A percentile compares a stretch with the other conserved stretches of the same genome.
Evolutionary conservation across 2,329 filamentous ascomycete genomes (phyloP).

Genomic region (Daldinia sp.): DNA sequence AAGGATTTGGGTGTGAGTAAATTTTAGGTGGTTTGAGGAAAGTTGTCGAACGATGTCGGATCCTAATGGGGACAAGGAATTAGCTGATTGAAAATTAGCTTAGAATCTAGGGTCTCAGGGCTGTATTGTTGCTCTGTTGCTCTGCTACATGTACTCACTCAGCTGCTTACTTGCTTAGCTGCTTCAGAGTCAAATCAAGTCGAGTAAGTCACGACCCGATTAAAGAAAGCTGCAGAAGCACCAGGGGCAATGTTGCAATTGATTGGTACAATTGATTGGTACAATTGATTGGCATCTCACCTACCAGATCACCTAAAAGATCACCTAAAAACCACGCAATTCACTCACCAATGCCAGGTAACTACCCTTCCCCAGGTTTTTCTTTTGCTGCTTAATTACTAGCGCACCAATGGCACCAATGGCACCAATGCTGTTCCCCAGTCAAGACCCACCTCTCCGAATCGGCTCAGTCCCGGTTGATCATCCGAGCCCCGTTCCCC

Average conservation of each 20-base stretch:
- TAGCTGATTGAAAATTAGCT: slow-evolving; percentile 19
- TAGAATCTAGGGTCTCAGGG: background rate
- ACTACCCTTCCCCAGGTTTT: slow-evolving; percentile 36
- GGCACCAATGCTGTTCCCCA: slow-evolving; percentile 30
- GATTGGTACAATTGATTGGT: slow-evolving; percentile 6
- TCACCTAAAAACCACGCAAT: background rate
- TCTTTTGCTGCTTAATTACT: slow-evolving; percentile 19
- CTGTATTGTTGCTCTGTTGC: background rate
- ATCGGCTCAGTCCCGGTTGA: slow-evolving; percentile 16
- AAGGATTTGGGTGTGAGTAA: slow-evolving; percentile 29
- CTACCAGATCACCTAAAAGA: background rate
- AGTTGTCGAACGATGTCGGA: slow-evolving; percentile 40
- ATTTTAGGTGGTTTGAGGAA: slow-evolving; percentile 20
- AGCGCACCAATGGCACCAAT: slow-evolving; percentile 21
- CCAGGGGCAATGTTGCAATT: background rate
- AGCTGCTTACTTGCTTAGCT: background rate
- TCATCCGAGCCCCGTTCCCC: slow-evolving; percentile 14
- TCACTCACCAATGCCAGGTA: no score
- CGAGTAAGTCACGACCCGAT: slow-evolving; percentile 2
- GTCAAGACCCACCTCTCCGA: slow-evolving; percentile 1
- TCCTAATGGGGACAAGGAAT: slow-evolving; percentile 22
- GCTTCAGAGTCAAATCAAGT: slow-evolving; percentile 2
- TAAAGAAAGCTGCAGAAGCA: background rate
- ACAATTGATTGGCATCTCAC: slow-evolving; percentile 4
- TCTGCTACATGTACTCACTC: no score